Conservation (phyloP, 1,139 yeast species). For the Arxiozyma slooffiae region DNA sequence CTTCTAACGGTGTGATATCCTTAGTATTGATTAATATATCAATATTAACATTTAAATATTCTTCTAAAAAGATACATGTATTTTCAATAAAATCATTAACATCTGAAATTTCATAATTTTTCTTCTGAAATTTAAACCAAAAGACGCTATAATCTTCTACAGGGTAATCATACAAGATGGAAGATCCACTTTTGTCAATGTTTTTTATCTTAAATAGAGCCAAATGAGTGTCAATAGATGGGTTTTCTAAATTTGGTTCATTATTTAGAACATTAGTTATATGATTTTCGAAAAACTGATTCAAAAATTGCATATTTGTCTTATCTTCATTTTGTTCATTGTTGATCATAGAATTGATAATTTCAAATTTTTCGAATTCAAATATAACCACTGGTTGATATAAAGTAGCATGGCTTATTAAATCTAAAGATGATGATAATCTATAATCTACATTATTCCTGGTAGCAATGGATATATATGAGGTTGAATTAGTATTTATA, state of each 20-base stretch:
- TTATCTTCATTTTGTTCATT: background rate
- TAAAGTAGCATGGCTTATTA: conserved; percentile 10
- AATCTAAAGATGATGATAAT: conserved; percentile 5
- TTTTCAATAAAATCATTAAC: conserved; percentile 23
- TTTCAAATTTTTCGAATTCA: conserved; percentile 17
- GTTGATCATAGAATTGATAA: conserved; percentile 11
- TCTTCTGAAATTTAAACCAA: conserved; percentile 18
- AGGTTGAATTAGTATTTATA: conserved; percentile 10
- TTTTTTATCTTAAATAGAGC: conserved; percentile 8
- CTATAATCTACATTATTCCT: conserved; percentile 5
- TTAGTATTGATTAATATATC: conserved; percentile 15
- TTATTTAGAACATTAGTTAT: conserved; percentile 11
- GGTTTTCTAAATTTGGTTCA: conserved; percentile 8
- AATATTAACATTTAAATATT: conserved; percentile 13
- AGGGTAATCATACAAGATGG: conserved; percentile 14
- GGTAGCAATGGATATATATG: conserved; percentile 13
- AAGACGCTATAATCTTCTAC: conserved; percentile 14
- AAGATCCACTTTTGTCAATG: conserved; percentile 15
- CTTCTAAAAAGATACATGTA: conserved; percentile 16
- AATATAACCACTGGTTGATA: conserved; percentile 20
- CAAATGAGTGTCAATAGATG: background rate
- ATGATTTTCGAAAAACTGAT: conserved; percentile 13
- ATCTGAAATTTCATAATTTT: conserved; percentile 15
- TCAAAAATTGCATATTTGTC: conserved; percentile 13
- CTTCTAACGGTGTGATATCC: conserved; percentile 6